phyloP scores from a whole-genome alignment of 2,329 filamentous ascomycete genomes.

The Parastagonospora nodorum region DNA sequence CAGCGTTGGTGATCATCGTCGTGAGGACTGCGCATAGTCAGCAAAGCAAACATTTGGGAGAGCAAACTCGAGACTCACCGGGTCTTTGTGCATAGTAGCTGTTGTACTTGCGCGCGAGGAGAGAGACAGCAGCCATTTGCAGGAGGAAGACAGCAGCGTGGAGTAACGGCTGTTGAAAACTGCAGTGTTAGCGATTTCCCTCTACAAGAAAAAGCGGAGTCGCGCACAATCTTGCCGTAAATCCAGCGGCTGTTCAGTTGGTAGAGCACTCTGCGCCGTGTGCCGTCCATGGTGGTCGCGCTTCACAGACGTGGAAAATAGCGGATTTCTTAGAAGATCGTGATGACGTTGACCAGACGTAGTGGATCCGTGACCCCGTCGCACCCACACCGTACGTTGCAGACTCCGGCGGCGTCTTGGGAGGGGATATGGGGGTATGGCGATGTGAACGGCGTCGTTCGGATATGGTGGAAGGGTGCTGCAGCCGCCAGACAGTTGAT shows the following conservation, averaged over 20 bases:
- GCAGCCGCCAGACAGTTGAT: conserved; percentile 14
- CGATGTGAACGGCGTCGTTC: conserved; percentile 7
- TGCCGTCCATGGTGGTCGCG: conserved; percentile 43
- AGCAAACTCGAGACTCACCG: conserved; percentile 55
- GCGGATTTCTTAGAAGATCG: conserved; percentile 19
- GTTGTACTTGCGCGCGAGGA: conserved; percentile 87
- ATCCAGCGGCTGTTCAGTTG: conserved; percentile 74
- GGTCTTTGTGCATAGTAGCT: conserved; percentile 90
- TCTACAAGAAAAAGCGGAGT: neutral
- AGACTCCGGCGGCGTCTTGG: conserved; percentile 3
- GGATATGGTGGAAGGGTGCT: conserved; percentile 17
- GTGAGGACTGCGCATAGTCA: conserved; percentile 71
- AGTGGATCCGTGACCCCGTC: conserved; percentile 24
- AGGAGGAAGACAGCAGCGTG: conserved; percentile 84
- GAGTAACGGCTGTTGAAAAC: conserved; percentile 72
- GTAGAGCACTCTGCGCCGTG: conserved; percentile 65
- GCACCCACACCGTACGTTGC: conserved; percentile 12
- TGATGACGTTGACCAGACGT: conserved; percentile 39
- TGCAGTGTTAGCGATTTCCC: conserved; percentile 11
- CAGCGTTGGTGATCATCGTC: conserved; percentile 98
- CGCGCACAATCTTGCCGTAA: conserved; percentile 71
- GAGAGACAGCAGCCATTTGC: conserved; percentile 83
- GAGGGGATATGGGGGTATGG: conserved; percentile 8
- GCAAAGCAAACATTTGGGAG: conserved; percentile 1
- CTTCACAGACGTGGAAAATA: conserved; percentile 16